Evolutionary conservation across 2,329 filamentous ascomycete genomes (phyloP), one percentile per base, ranked within the genome.

Genomic region (Pleomassaria siparia): DNA sequence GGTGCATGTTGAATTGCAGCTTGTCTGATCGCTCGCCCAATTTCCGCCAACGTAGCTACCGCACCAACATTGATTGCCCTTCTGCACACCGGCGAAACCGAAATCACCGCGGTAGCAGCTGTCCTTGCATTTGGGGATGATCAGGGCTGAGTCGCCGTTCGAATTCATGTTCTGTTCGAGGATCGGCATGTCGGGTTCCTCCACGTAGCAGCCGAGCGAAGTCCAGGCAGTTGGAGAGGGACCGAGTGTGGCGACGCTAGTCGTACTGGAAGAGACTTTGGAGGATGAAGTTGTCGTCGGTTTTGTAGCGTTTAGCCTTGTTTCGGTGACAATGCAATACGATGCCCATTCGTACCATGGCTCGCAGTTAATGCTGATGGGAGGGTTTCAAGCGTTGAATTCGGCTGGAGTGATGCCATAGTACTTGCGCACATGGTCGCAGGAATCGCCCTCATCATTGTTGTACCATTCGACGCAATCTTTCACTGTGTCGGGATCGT

Each of bases 41-140:
- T 51, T 43, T 12, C 55, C 55, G 16, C 32, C 46, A 40, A 58
- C 53, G 25, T 45, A 48, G 36, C 28, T 53, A 32, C 55, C 39
- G 35, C 55, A 56, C 55, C 51, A 58, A 37, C 55, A 58, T 40
- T 56, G 50, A 16, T 58, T 51, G 11, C 54, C 51, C 32, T 50
- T 10, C 43, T 56, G 49, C 40, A 53, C 51, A 40, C 35, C 50
- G n/a, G 50, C 42, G 26, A 49, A 53, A 7, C 25, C 24, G 39
- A n/a, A 49, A 12, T 37, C 36, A 9, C 39, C 24, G 11, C 33
- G 46, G 26, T 51, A 51, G 37, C 49, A 51, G 16, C 35, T 44
- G n/a, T 45, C 29, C 46, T 51, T 45, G 41, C 45, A 51, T 41
- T 48, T 48, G 8, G 41, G 45, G 22, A 51, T 46, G 10, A 40